A percentile compares a stretch with the other conserved stretches of the same genome.
Evolutionary conservation across 148 eudicot genomes (phyloP).

Genomic region (Mesembryanthemum crystallinum): DNA sequence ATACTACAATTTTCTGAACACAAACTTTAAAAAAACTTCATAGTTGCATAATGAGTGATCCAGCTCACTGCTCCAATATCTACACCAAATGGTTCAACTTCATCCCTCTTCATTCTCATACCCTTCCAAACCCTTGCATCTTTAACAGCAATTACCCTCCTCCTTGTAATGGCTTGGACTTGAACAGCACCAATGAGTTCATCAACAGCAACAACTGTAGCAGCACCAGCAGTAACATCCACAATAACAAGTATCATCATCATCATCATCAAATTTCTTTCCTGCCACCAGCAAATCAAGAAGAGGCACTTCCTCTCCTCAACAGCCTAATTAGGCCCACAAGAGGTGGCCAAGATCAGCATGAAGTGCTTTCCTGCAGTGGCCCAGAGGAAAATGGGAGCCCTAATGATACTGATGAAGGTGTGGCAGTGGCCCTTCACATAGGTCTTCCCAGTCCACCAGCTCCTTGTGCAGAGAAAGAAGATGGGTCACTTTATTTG

Average conservation of each 20-base stretch:
- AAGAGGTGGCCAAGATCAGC: not conserved
- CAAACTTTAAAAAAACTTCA: too few species aligned
- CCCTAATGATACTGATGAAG: conserved; percentile 1
- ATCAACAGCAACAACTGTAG: not conserved
- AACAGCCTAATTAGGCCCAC: conserved; percentile 27
- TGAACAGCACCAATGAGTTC: conserved; percentile 11
- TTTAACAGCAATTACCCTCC: not conserved
- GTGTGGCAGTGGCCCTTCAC: conserved; percentile 37
- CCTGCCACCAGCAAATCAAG: not conserved
- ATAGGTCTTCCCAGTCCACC: conserved; percentile 49
- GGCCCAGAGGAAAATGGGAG: not conserved
- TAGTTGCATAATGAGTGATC: conserved; percentile 20
- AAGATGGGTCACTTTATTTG: not conserved
- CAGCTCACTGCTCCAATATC: conserved; percentile 28
- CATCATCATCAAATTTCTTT: too few species aligned
- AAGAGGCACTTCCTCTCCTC: conserved; percentile 53
- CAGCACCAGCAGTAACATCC: not conserved
- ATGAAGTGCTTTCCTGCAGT: not conserved
- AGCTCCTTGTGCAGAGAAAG: not conserved
- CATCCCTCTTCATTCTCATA: conserved; percentile 33
- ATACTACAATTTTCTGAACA: too few species aligned
- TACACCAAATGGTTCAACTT: conserved; percentile 50
- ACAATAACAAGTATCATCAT: not conserved
- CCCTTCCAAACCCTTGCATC: conserved; percentile 13
- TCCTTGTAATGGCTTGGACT: conserved; percentile 12